Percentiles rank a stretch among this genome's conserved stretches.
phyloP scores from a whole-genome alignment of 2,329 filamentous ascomycete species.

The Bertia moriformis region DNA sequence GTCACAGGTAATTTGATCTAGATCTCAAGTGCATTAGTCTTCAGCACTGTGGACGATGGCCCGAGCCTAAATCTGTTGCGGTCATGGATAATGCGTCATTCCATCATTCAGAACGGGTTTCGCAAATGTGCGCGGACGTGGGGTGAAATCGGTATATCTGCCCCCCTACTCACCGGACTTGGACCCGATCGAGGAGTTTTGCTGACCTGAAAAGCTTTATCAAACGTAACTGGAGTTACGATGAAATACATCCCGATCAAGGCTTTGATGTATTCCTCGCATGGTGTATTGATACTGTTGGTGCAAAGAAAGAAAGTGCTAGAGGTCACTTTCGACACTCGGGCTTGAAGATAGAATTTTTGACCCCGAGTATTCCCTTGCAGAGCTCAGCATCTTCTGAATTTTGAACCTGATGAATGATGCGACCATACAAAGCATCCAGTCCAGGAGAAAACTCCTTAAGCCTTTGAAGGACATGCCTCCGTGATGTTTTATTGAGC shows the following conservation, averaged over 20 bases:
- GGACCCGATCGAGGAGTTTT: not conserved
- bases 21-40: too few relatives aligned
- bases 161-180: not conserved
- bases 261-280: not conserved
- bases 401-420: slow-evolving; percentile 10
- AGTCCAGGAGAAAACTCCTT: not conserved
- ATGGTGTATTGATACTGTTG: slow-evolving; percentile 4
- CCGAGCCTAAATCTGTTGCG: slow-evolving; percentile 16
- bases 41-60: slow-evolving; percentile 13
- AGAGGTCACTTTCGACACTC: slow-evolving; percentile 4
- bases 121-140: slow-evolving; percentile 11
- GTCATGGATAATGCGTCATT: slow-evolving; percentile 19
- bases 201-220: not conserved
- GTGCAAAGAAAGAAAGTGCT: slow-evolving; percentile 3
- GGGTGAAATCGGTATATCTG: not conserved
- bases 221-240: not conserved
- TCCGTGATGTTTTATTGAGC: slow-evolving; percentile 8
- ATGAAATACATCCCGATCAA: not conserved
- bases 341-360: slow-evolving; percentile 3
- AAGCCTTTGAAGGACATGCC: slow-evolving; percentile 4
- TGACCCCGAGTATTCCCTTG: slow-evolving; percentile 9
- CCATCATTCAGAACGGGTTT: slow-evolving; percentile 11
- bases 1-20: too few relatives aligned
- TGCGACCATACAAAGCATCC: slow-evolving; percentile 8
- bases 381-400: slow-evolving; percentile 11